phyloP scores from a whole-genome alignment of 2,329 filamentous ascomycete genomes.

The Gaeumannomyces sp. region DNA sequence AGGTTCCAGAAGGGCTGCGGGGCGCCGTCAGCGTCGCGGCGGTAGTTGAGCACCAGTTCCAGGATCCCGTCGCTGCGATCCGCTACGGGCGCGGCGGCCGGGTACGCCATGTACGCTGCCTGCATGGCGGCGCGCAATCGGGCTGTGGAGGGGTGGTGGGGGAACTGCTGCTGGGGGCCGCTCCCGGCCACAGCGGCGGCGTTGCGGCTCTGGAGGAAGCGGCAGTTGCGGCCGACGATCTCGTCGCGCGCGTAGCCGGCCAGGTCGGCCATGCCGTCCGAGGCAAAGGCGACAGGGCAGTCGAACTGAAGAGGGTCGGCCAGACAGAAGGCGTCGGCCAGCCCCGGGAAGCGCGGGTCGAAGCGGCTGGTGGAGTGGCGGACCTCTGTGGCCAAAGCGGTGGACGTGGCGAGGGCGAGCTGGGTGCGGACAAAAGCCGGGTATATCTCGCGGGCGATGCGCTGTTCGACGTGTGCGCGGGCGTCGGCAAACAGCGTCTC shows the following conservation, averaged over 20 bases:
- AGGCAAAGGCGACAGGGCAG: conserved; percentile 44
- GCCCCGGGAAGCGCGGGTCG: conserved; percentile 28
- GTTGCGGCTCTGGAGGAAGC: conserved; percentile 36
- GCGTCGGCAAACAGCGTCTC: conserved; percentile 34
- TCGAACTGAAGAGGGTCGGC: conserved; percentile 44
- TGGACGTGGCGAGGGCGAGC: conserved; percentile 36
- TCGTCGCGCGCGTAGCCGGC: conserved; percentile 41
- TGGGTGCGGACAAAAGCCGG: conserved; percentile 45
- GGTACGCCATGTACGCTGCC: not conserved
- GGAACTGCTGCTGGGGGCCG: conserved; percentile 19
- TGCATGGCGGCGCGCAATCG: conserved; percentile 32
- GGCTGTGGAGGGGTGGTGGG: conserved; percentile 29
- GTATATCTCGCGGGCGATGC: conserved; percentile 38
- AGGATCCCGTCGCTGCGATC: conserved; percentile 30
- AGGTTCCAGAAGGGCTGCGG: conserved; percentile 48
- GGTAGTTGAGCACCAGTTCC: conserved; percentile 41
- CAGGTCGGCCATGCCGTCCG: conserved; percentile 42
- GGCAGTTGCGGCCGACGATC: conserved; percentile 41
- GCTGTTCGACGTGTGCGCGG: conserved; percentile 32
- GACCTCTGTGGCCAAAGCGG: conserved; percentile 33
- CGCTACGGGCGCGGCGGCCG: not conserved
- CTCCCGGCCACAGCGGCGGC: conserved; percentile 10
- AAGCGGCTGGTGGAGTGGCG: conserved; percentile 4
- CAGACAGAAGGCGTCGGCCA: conserved; percentile 55
- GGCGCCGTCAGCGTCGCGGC: conserved; percentile 31